Evolutionary conservation across 208 protist genomes (phyloP), one percentile per base, ranked within the genome.

Genomic region (Eutreptiella sp.): DNA sequence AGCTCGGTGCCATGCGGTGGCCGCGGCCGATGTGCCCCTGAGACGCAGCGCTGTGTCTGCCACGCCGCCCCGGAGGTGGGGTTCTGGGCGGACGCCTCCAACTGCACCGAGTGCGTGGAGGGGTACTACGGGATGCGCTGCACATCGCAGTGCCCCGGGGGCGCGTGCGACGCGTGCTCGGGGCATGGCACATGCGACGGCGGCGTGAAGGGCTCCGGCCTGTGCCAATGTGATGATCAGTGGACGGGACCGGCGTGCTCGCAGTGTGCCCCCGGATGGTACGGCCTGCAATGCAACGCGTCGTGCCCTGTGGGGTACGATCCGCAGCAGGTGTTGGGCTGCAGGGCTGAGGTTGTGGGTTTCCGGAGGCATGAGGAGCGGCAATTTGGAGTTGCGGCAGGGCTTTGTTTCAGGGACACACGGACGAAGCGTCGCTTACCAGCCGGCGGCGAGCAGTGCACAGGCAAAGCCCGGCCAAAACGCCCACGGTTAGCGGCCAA

Each of bases 141-240:
- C 53, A 32, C n/a, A 9, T 11, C 7, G 16, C 21, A 46, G 48
- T 64, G 58, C 50, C 46, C 50, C 50, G 58, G 58, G 4, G 58
- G 58, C 11, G 5, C 48, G 5, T 64, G 58, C 53, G 7, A 62
- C 63, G 48, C 58, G 5, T 64, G 58, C 28, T 45, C 48, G 29
- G 43, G n/a, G 5, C 45, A 64, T 16, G 58, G 58, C 4, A 62
- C 50, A 21, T 64, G 58, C 23, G 19, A 26, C 46, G 23, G 24
- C 29, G 58, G 58, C 9, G 50, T 63, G 16, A 64, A n/a, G 5
- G 58, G 58, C 43, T 63, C 46, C 34, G 58, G 58, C 5, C 9
- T 62, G 9, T 64, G 58, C 38, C 27, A 7, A 4, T 64, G 58
- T 11, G 43, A 46, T 7, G 50, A 33, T 11, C 33, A 57, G n/a